Conservation (phyloP, 768 basidiomycete genomes). For the Boletus vermiculosoides region DNA sequence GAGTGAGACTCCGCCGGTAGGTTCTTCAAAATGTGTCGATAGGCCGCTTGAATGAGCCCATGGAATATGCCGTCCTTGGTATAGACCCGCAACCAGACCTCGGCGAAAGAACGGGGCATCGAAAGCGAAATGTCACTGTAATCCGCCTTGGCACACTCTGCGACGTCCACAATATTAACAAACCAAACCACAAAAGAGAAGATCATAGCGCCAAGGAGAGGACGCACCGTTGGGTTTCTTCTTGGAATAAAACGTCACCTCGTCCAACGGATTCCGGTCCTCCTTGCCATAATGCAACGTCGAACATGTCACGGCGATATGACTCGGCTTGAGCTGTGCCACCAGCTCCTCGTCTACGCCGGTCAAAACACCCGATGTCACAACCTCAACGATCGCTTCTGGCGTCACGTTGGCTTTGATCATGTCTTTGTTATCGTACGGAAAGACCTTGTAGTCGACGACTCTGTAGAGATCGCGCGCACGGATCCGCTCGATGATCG, state of each 20-base stretch:
- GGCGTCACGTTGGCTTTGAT: conserved; percentile 37
- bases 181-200: not conserved
- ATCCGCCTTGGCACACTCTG: conserved; percentile 46
- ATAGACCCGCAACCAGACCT: conserved; percentile 67
- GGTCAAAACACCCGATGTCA: conserved; percentile 27
- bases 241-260: conserved; percentile 75
- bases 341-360: conserved; percentile 32
- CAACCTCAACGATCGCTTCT: conserved; percentile 44
- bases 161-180: not conserved
- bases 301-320: conserved; percentile 64
- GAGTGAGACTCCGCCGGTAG: not conserved
- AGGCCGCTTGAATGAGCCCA: conserved; percentile 68
- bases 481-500: conserved; percentile 60
- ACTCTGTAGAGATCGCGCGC: conserved; percentile 64
- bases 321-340: conserved; percentile 38
- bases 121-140: conserved; percentile 62
- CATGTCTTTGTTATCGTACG: conserved; percentile 29
- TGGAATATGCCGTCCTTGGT: conserved; percentile 59
- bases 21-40: conserved; percentile 42
- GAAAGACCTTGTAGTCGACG: conserved; percentile 63
- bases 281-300: conserved; percentile 79
- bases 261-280: conserved; percentile 64
- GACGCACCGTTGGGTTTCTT: conserved; percentile 52
- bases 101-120: conserved; percentile 65
- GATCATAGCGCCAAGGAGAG: not conserved